A percentile compares a stretch with the other conserved stretches of the same genome.
phyloP scores from a whole-genome alignment of 1,284 basidiomycete species.

The Wallemia mellicola region DNA sequence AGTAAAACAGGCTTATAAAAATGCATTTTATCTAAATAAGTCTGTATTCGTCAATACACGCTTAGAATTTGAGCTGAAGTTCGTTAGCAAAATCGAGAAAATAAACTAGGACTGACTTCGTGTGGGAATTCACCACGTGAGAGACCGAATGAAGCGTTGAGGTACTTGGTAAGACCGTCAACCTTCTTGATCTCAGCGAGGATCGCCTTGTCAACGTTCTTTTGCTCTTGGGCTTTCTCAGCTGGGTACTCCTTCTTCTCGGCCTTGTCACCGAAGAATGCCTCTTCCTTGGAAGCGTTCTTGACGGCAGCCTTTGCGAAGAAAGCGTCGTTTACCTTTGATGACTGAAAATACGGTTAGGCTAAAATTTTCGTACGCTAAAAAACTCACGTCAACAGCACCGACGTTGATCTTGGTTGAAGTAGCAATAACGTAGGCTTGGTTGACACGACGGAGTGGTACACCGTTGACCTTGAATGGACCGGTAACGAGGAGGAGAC shows the following conservation, averaged over 20 bases:
- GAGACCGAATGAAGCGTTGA: conserved; percentile 74
- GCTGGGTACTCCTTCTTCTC: conserved; percentile 69
- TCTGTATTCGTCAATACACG: neutral
- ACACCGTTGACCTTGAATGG: conserved; percentile 99
- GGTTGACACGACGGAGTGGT: conserved; percentile 87
- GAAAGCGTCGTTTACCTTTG: conserved; percentile 82
- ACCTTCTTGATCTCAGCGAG: conserved; percentile 73
- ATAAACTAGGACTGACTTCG: conserved; percentile 31
- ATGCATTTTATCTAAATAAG: neutral
- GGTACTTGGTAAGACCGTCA: conserved; percentile 72
- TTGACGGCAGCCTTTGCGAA: conserved; percentile 57
- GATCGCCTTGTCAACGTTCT: conserved; percentile 57
- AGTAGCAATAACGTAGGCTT: conserved; percentile 97
- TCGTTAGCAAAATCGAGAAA: neutral
- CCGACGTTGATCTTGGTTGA: conserved; percentile 77
- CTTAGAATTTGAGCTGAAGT: neutral
- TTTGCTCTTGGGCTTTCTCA: conserved; percentile 75
- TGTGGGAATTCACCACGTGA: conserved; percentile 80
- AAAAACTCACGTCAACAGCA: conserved; percentile 32
- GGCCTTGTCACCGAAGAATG: conserved; percentile 87
- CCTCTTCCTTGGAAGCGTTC: conserved; percentile 54
- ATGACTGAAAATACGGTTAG: conserved; percentile 24
- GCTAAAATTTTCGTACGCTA: neutral
- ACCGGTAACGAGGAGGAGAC: conserved; percentile 80
- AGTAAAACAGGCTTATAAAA: neutral